Evolutionary conservation across 2,329 filamentous ascomycete genomes (phyloP).

Genomic region (Clarireedia hainanense): DNA sequence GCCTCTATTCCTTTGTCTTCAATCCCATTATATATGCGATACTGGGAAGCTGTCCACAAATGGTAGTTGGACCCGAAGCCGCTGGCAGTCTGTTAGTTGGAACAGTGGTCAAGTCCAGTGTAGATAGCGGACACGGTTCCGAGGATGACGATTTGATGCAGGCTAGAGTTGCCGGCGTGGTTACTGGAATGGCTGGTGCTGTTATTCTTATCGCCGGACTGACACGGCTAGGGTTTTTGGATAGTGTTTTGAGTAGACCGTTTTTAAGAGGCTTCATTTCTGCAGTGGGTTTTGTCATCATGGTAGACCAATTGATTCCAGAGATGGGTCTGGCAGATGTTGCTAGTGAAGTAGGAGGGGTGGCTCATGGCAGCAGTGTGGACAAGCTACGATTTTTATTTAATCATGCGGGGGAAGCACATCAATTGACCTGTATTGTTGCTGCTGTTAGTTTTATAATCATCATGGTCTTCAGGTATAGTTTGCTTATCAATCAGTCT

Average conservation of each 20-base stretch:
- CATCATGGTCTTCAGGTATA: constrained; percentile 83
- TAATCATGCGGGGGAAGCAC: constrained; percentile 55
- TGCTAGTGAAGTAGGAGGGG: constrained; percentile 53
- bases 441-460: constrained; percentile 73
- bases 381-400: constrained; percentile 79
- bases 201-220: constrained; percentile 85
- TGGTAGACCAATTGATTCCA: constrained; percentile 88
- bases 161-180: constrained; percentile 77
- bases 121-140: constrained; percentile 56
- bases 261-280: constrained; percentile 95
- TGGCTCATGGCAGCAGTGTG: constrained; percentile 76
- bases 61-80: constrained; percentile 92
- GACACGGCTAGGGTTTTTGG: constrained; percentile 80
- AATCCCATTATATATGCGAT: constrained; percentile 87
- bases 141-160: constrained; percentile 61
- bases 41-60: constrained; percentile 82
- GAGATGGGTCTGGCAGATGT: constrained; percentile 69
- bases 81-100: constrained; percentile 87
- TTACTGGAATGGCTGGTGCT: constrained; percentile 78
- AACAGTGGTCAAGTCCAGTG: constrained; percentile 71
- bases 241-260: constrained; percentile 86
- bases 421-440: constrained; percentile 68
- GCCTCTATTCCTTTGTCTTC: constrained; percentile 89
- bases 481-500: background rate
- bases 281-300: constrained; percentile 91